Base-by-base conservation (phyloP, 495 filamentous ascomycete genomes). In the Thermothielavioides terrestris region DNA sequence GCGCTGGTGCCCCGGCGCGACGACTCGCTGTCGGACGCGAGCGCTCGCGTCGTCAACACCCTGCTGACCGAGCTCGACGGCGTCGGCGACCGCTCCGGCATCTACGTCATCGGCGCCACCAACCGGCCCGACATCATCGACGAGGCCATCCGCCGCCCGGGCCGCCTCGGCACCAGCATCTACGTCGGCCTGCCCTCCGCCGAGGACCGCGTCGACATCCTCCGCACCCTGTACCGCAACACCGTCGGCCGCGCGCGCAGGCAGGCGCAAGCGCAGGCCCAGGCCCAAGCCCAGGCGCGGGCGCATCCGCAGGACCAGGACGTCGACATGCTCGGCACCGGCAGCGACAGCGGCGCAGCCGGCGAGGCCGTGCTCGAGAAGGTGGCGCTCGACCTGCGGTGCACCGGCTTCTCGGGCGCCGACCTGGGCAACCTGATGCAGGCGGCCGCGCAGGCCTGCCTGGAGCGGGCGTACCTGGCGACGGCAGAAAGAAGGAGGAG, bases 101-200 rank as follows among this genome's bases (percentile, higher is more conserved):
- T 98, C 57, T 96, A 94, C 65, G 86, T 98, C 23, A 85, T 98
- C 51, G 92, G 88, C 12, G 92, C 92, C 1, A 96, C 94, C 4
- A 98, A 98, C 61, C 70, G 92, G 1, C 91, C 91, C 2, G 92
- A 98, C 59, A 94, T 95, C 61, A 96, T 98, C 59, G 92, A 98
- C 62, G 82, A 86, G 1, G 92, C 92, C 6, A 96, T 98, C 82
- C 78, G 95, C 11, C 82, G 92, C 2, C 91, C 92, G 0, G 92
- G 92, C 11, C 81, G 92, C 35, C 76, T 98, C 3, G 94, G 90
- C 53, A 94, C 86, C 2, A 79, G 85, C 18, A 78, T 97, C 32
- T 96, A 91, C 60, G 87, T 98, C 40, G 92, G 90, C 63, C 71
- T 98, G 4, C 92, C 92, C 0, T 81, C 79, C 31, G 72, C 81